Percentiles rank a stretch among this genome's conserved stretches.
Conservation (phyloP, 306 rosid species). For the Quercus alba region DNA sequence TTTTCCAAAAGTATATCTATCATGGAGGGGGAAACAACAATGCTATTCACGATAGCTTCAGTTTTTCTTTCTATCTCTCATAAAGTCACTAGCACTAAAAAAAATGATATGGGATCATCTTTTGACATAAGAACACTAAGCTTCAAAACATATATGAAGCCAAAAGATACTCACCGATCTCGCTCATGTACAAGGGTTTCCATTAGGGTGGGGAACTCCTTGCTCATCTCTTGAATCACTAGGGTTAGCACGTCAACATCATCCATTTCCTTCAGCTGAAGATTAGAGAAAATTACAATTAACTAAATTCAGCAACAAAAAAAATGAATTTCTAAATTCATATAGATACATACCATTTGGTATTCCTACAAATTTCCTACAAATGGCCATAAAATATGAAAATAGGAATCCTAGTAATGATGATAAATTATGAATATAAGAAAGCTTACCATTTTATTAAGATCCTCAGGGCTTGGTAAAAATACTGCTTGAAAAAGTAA, state of each 20-base stretch:
- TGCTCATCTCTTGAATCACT: constrained; percentile 87
- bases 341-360: not conserved
- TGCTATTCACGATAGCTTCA: not conserved
- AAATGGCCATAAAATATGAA: not conserved
- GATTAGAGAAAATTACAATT: constrained; percentile 25
- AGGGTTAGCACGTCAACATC: constrained; percentile 90
- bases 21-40: not conserved
- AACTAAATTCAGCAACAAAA: constrained; percentile 6
- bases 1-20: not conserved
- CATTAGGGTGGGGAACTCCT: constrained; percentile 90
- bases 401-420: not conserved
- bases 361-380: not conserved
- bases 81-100: not conserved
- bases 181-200: constrained; percentile 94
- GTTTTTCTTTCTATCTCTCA: not conserved
- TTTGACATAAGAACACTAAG: constrained; percentile 15
- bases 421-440: constrained; percentile 11
- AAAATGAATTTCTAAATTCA: not conserved
- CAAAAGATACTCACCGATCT: constrained; percentile 65
- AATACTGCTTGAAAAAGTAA: constrained; percentile 76
- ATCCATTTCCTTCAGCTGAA: constrained; percentile 87
- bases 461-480: constrained; percentile 75
- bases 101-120: not conserved
- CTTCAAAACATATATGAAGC: constrained; percentile 5
- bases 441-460: constrained; percentile 68